These are phyloP conservation scores for Stemphylium lycopersici DNA, from an alignment of 2,329 filamentous ascomycete species.

Conservation along the genomic window DNA sequence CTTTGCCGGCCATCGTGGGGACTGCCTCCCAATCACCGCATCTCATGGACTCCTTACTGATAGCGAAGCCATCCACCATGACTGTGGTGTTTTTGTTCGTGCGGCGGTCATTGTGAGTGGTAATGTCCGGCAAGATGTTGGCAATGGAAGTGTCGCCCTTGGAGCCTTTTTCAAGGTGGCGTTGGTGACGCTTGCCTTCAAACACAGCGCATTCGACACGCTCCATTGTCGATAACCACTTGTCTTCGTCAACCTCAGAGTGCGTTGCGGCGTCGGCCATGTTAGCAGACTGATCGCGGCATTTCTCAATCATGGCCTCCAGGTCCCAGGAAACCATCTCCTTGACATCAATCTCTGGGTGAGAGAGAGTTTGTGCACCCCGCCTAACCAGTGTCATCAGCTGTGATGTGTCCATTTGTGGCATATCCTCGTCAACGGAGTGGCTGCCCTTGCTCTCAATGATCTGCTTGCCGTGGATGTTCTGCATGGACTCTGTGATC, in stretches of 20 bases:
- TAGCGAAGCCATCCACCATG: conserved; percentile 61
- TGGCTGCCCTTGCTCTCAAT: conserved; percentile 24
- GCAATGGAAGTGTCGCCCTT: conserved; percentile 34
- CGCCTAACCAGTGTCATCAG: conserved; percentile 62
- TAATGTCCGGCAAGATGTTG: conserved; percentile 48
- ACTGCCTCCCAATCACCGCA: conserved; percentile 64
- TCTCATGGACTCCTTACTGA: conserved; percentile 62
- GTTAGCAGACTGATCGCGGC: conserved; percentile 59
- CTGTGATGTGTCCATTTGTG: conserved; percentile 58
- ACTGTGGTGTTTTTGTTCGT: conserved; percentile 64
- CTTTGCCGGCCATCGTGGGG: conserved; percentile 62
- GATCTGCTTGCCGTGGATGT: conserved; percentile 53
- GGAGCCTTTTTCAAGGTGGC: conserved; percentile 39
- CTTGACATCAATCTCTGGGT: conserved; percentile 59
- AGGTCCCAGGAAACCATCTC: conserved; percentile 66
- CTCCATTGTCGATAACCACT: conserved; percentile 64
- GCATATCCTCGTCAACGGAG: conserved; percentile 54
- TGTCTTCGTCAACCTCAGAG: conserved; percentile 57
- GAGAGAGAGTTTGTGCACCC: conserved; percentile 60
- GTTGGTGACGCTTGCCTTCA: conserved; percentile 60
- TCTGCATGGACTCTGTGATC: conserved; percentile 65
- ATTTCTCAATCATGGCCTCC: conserved; percentile 60
- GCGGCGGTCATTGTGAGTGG: conserved; percentile 57
- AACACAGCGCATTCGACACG: conserved; percentile 64
- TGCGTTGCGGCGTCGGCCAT: conserved; percentile 43